Conservation (phyloP, 2,329 filamentous ascomycete species). For the Clonostachys chloroleuca region DNA sequence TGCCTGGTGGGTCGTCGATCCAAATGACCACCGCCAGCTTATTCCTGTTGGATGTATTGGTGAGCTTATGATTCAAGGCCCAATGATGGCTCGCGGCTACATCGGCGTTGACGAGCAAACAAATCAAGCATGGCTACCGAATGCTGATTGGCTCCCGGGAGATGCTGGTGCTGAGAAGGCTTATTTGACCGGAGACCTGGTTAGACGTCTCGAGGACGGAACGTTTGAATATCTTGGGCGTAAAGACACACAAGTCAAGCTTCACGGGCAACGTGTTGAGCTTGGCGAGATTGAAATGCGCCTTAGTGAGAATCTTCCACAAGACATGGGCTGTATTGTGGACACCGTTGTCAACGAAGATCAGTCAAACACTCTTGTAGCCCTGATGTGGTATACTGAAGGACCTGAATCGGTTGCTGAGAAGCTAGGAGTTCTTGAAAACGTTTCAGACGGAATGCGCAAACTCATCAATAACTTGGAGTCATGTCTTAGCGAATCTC, state of each 20-base stretch:
- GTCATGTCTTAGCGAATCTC: constrained; percentile 1
- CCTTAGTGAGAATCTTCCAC: background rate
- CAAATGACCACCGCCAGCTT: constrained; percentile 5
- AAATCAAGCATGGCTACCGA: constrained; percentile 3
- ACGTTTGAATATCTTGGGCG: constrained; percentile 69
- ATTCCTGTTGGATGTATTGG: constrained; percentile 9
- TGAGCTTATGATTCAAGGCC: constrained; percentile 12
- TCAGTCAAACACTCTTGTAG: background rate
- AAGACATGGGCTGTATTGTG: background rate
- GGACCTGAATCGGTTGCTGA: background rate
- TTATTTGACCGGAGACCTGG: constrained; percentile 79
- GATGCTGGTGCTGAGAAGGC: constrained; percentile 66
- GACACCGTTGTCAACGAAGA: constrained; percentile 4
- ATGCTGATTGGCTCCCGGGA: constrained; percentile 58
- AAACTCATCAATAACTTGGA: constrained; percentile 3
- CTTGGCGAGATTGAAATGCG: constrained; percentile 63
- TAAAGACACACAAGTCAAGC: constrained; percentile 75
- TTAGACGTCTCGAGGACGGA: constrained; percentile 72
- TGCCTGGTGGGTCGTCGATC: constrained; percentile 10
- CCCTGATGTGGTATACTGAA: constrained; percentile 5
- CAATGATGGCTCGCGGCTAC: constrained; percentile 10
- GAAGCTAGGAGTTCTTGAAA: background rate
- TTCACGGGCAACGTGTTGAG: constrained; percentile 76
- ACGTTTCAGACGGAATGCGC: constrained; percentile 2
- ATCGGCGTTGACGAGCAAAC: constrained; percentile 1